phyloP scores from a whole-genome alignment of 768 basidiomycete species.

The Grammothele lineata region DNA sequence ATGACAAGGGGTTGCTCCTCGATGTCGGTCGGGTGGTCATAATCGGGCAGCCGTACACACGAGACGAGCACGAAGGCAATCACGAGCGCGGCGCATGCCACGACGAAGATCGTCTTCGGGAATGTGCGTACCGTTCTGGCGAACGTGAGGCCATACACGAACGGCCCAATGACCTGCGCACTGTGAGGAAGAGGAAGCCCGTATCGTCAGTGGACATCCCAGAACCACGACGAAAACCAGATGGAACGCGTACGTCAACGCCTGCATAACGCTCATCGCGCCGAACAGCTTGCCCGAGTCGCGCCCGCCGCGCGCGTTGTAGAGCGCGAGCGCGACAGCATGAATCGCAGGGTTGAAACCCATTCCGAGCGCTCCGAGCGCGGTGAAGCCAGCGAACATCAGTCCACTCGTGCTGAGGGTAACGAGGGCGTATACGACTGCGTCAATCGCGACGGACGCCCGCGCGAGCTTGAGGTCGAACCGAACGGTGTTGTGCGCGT shows the following conservation, averaged over 20 bases:
- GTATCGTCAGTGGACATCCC: no score
- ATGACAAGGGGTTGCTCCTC: constrained; percentile 8
- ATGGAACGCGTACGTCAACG: constrained; percentile 55
- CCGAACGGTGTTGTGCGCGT: constrained; percentile 33
- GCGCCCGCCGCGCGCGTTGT: constrained; percentile 46
- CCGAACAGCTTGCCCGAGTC: constrained; percentile 79
- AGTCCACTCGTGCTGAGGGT: constrained; percentile 33
- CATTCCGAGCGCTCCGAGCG: constrained; percentile 52
- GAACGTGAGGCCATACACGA: constrained; percentile 69
- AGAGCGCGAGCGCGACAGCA: constrained; percentile 68
- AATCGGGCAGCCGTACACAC: no score
- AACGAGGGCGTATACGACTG: constrained; percentile 47
- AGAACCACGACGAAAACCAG: no score
- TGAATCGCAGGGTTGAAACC: constrained; percentile 67
- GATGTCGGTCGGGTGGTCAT: constrained; percentile 1
- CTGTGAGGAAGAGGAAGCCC: no score
- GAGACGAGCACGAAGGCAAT: no score
- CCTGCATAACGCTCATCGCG: constrained; percentile 69
- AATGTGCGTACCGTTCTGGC: constrained; percentile 64
- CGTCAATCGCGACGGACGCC: constrained; percentile 54
- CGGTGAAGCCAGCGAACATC: constrained; percentile 47
- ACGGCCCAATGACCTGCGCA: constrained; percentile 65
- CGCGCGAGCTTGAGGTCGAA: constrained; percentile 74
- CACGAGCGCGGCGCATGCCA: constrained; percentile 30
- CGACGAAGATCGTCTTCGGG: constrained; percentile 66